phyloP scores from a whole-genome alignment of 257 asterid species.

The Lantana camara region DNA sequence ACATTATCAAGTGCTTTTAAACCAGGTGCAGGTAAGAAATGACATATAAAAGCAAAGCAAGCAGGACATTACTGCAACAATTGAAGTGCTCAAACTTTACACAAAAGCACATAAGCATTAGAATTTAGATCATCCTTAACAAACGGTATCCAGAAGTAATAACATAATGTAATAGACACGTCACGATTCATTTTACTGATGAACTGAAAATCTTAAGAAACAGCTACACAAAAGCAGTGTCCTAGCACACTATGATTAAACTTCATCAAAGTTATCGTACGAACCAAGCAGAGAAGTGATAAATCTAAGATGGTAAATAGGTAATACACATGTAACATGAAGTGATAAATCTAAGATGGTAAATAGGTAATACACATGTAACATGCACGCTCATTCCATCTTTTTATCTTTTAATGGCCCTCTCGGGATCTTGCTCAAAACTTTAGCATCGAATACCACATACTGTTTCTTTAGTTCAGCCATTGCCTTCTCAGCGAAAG shows the following conservation, averaged over 20 bases:
- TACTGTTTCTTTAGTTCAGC: constrained; percentile 78
- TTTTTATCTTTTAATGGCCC: constrained; percentile 65
- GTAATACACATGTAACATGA: too few relatives aligned
- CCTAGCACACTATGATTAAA: not conserved
- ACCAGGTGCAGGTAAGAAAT: too few relatives aligned
- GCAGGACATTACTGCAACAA: not conserved
- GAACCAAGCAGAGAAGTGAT: not conserved
- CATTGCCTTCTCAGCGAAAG: constrained; percentile 62
- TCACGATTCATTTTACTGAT: not conserved
- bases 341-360: not conserved
- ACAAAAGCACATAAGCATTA: not conserved
- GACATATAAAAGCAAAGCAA: not conserved
- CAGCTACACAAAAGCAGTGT: not conserved
- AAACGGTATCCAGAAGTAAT: not conserved
- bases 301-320: too few relatives aligned
- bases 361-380: too few relatives aligned
- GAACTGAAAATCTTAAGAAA: constrained; percentile 2
- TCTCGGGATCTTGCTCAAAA: constrained; percentile 80
- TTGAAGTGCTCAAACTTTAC: not conserved
- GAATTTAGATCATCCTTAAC: not conserved
- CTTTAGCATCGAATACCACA: constrained; percentile 68
- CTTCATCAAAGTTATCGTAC: not conserved
- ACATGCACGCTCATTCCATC: constrained; percentile 36
- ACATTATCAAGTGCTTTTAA: too few relatives aligned
- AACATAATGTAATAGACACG: not conserved